Conservation (phyloP, 108 stramenopile genomes). For the Pseudonitzschia delicatissima region DNA sequence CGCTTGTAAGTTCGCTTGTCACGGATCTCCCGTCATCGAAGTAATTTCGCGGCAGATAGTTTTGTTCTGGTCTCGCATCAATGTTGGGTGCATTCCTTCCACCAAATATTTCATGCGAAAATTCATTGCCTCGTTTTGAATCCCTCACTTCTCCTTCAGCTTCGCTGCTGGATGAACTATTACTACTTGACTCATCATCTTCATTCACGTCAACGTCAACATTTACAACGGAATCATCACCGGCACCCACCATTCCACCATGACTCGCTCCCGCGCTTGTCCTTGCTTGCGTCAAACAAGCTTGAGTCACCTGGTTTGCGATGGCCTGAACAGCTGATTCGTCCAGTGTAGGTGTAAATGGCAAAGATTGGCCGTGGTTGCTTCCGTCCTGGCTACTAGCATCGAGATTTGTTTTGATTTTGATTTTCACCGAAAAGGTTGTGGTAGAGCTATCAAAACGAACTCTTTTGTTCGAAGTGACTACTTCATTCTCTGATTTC, state of each 20-base stretch:
- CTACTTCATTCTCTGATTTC: neutral
- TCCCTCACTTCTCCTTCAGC: neutral
- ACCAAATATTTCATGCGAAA: neutral
- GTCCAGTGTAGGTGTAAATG: slow-evolving; percentile 13
- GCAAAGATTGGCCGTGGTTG: neutral
- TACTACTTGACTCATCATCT: neutral
- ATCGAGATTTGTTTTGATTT: slow-evolving; percentile 20
- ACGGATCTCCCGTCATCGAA: slow-evolving; percentile 8
- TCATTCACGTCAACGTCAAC: slow-evolving; percentile 6
- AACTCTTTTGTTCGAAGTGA: slow-evolving; percentile 2
- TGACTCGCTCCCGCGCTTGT: neutral
- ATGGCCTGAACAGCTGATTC: slow-evolving; percentile 32
- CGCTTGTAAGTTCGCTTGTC: slow-evolving; percentile 15
- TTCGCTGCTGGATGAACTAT: neutral
- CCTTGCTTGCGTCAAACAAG: slow-evolving; percentile 14
- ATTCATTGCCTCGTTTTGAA: neutral
- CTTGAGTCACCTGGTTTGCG: slow-evolving; percentile 29
- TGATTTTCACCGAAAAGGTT: slow-evolving; percentile 35
- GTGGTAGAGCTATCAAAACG: slow-evolving; percentile 22
- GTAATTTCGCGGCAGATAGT: neutral
- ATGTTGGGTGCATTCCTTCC: neutral
- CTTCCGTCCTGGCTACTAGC: neutral
- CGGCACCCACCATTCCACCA: neutral
- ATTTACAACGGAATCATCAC: neutral
- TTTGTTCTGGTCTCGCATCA: neutral